Conservation (phyloP, 345 rosid species). For the Melaleuca quinquenervia region DNA sequence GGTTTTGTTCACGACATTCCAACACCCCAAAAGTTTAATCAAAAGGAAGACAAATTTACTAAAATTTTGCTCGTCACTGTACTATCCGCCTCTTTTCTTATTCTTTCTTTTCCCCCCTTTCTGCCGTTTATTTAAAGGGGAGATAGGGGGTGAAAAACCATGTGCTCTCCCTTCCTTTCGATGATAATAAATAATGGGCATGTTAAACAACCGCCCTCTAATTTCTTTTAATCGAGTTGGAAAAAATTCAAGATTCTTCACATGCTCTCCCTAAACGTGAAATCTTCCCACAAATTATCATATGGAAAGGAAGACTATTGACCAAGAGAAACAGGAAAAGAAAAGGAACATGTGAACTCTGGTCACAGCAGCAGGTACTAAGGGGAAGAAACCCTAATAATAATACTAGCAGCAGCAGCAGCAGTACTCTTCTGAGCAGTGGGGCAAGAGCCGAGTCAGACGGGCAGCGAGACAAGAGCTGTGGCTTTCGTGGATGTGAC, state of each 20-base stretch:
- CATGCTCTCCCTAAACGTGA: not conserved
- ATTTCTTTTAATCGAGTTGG: not conserved
- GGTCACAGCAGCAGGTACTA: not conserved
- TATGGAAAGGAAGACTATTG: not conserved
- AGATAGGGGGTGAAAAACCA: not conserved
- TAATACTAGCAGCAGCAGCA: not conserved
- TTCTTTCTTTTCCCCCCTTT: not conserved
- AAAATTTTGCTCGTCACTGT: not conserved
- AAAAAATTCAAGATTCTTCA: not conserved
- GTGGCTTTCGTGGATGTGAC: conserved; percentile 25
- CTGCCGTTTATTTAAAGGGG: not conserved
- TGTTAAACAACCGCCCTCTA: not conserved
- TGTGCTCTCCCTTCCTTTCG: not conserved
- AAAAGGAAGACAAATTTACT: not conserved
- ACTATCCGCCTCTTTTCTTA: not conserved
- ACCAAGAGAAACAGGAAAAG: not conserved
- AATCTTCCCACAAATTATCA: not conserved
- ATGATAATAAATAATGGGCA: not conserved
- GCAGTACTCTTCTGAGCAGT: too few relatives aligned
- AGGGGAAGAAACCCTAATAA: not conserved
- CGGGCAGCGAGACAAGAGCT: not conserved
- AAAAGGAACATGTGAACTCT: conserved; percentile 8
- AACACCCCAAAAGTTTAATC: not conserved
- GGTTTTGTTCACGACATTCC: not conserved
- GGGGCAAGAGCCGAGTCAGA: not conserved